Conservation (phyloP, 768 basidiomycete genomes). For the Mycena indigotica region DNA sequence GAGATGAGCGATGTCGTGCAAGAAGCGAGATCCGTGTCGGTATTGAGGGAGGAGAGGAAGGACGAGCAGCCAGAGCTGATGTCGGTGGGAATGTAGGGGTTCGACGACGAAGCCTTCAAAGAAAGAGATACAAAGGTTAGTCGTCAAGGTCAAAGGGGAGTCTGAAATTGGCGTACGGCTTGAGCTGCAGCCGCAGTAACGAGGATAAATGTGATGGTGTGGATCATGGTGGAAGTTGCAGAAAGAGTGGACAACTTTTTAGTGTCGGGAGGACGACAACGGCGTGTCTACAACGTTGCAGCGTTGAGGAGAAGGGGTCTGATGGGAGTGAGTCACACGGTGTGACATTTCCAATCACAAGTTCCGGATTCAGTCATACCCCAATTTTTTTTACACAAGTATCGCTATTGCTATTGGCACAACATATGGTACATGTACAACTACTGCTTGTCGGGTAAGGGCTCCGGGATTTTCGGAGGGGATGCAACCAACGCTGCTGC, state of each 20-base stretch:
- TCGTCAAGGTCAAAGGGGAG: neutral
- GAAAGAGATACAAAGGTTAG: neutral
- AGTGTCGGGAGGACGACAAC: constrained; percentile 28
- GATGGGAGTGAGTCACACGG: neutral
- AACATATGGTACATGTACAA: no score
- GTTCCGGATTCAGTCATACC: no score
- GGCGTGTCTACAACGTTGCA: constrained; percentile 29
- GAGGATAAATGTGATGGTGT: constrained; percentile 41
- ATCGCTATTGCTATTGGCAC: no score
- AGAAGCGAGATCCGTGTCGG: constrained; percentile 51
- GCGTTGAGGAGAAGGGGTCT: constrained; percentile 24
- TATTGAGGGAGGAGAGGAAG: constrained; percentile 68
- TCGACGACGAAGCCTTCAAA: constrained; percentile 28
- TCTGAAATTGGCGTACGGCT: constrained; percentile 42
- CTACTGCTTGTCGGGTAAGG: neutral
- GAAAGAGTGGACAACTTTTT: constrained; percentile 55
- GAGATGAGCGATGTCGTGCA: constrained; percentile 68
- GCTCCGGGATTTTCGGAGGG: neutral
- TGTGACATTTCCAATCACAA: neutral
- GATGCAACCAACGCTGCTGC: neutral
- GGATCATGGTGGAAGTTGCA: constrained; percentile 20
- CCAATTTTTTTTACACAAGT: no score
- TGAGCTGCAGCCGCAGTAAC: constrained; percentile 54
- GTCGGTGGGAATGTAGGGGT: constrained; percentile 66
- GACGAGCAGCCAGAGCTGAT: constrained; percentile 56